A percentile compares a stretch with the other conserved stretches of the same genome.
Conservation (phyloP, 495 filamentous ascomycete genomes). For the Staphylotrichum longicolle region DNA sequence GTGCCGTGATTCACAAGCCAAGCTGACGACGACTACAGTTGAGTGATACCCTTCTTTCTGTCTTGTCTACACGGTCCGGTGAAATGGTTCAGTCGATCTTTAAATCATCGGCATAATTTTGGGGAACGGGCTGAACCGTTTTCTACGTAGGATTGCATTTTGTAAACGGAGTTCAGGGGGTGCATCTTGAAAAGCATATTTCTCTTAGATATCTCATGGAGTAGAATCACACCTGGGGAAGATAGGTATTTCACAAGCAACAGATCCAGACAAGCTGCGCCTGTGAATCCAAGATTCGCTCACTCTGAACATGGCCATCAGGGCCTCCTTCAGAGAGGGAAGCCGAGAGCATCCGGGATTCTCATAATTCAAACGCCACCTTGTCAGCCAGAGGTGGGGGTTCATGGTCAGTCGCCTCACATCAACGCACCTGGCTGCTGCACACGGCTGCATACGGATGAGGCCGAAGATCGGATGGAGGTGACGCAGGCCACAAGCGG, state of each 20-base stretch:
- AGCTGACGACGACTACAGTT: constrained; percentile 42
- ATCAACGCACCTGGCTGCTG: neutral
- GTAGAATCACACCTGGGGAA: too few relatives aligned
- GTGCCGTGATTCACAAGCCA: neutral
- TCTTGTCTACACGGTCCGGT: constrained; percentile 67
- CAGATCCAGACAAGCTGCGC: too few relatives aligned
- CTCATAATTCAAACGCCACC: constrained; percentile 1
- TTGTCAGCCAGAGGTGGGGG: constrained; percentile 10
- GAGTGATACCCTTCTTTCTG: constrained; percentile 74
- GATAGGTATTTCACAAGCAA: too few relatives aligned
- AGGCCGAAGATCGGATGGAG: constrained; percentile 19
- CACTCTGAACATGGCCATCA: neutral
- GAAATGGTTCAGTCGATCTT: constrained; percentile 76
- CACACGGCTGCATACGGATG: constrained; percentile 1
- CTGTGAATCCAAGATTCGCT: too few relatives aligned
- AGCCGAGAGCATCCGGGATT: neutral
- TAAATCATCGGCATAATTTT: constrained; percentile 34
- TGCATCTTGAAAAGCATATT: neutral
- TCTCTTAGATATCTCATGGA: neutral
- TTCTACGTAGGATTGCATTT: constrained; percentile 1
- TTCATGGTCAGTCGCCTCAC: neutral
- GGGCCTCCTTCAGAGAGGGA: neutral
- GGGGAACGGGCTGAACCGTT: neutral
- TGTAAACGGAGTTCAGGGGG: constrained; percentile 1
- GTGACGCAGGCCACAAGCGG: neutral